phyloP scores from a whole-genome alignment of 208 protist species.

The Endotrypanum monterogeii region DNA sequence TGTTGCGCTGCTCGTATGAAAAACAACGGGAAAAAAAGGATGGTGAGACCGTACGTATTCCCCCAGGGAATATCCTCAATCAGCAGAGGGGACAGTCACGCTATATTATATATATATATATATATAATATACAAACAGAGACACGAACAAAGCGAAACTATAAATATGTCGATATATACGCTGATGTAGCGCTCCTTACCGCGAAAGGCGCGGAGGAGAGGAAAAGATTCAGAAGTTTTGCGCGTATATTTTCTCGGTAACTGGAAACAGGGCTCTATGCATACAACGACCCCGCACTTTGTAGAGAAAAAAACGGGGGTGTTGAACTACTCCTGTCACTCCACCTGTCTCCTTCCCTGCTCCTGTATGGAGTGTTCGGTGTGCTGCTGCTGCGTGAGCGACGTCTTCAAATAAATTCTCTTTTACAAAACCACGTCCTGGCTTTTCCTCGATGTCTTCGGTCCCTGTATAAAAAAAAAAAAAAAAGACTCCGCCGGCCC shows the following conservation, averaged over 20 bases:
- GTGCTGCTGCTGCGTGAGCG: neutral
- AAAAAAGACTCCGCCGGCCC: too few species aligned
- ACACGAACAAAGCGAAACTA: neutral
- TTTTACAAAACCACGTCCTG: too few species aligned
- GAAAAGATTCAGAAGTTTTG: too few species aligned
- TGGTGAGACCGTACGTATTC: neutral
- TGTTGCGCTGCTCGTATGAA: neutral
- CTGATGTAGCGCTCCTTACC: too few species aligned
- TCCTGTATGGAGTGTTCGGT: neutral
- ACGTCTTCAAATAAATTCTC: too few species aligned
- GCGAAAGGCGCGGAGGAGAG: too few species aligned
- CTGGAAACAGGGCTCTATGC: too few species aligned
- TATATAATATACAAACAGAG: neutral
- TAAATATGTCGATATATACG: too few species aligned
- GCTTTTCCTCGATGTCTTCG: neutral
- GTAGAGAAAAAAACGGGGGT: too few species aligned
- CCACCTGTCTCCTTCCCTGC: neutral
- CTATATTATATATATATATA: neutral
- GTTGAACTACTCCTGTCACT: too few species aligned
- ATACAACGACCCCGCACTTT: too few species aligned
- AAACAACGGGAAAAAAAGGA: neutral
- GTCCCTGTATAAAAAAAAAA: neutral
- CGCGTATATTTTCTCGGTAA: too few species aligned
- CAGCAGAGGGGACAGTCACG: neutral
- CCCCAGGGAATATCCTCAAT: conserved; percentile 1